Conservation (phyloP, 1,139 yeast genomes). For the Pichia sp. region DNA sequence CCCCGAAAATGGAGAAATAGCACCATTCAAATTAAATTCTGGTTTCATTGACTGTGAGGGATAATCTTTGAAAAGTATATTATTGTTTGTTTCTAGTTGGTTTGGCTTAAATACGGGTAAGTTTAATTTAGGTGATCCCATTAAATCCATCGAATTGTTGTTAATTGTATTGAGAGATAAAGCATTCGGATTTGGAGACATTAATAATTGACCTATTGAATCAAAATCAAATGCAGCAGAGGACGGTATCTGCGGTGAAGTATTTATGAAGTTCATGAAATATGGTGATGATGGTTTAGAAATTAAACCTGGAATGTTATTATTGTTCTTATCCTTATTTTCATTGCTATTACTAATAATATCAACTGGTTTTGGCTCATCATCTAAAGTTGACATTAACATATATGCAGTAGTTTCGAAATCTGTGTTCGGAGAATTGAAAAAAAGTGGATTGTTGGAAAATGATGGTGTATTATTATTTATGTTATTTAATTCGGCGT, state of each 20-base stretch:
- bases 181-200: slow-evolving; percentile 8
- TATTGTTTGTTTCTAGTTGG: too few species aligned
- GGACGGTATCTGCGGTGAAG: neutral
- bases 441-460: neutral
- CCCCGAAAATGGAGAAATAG: neutral
- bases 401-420: slow-evolving; percentile 13
- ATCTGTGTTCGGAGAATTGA: slow-evolving; percentile 1
- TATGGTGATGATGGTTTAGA: neutral
- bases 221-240: slow-evolving; percentile 11
- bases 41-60: too few species aligned
- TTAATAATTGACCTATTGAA: slow-evolving; percentile 11
- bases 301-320: neutral
- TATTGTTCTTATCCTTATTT: neutral
- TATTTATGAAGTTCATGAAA: neutral
- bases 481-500: slow-evolving; percentile 1
- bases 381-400: slow-evolving; percentile 6
- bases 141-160: too few species aligned
- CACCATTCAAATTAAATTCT: too few species aligned
- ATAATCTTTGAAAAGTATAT: too few species aligned
- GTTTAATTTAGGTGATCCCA: too few species aligned
- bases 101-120: too few species aligned
- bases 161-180: too few species aligned
- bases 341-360: too few species aligned
- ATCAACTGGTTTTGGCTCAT: too few species aligned
- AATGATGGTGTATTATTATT: neutral